Evolutionary conservation across 345 rosid genomes (phyloP).

Genomic region (Eutrema heterophyllum): DNA sequence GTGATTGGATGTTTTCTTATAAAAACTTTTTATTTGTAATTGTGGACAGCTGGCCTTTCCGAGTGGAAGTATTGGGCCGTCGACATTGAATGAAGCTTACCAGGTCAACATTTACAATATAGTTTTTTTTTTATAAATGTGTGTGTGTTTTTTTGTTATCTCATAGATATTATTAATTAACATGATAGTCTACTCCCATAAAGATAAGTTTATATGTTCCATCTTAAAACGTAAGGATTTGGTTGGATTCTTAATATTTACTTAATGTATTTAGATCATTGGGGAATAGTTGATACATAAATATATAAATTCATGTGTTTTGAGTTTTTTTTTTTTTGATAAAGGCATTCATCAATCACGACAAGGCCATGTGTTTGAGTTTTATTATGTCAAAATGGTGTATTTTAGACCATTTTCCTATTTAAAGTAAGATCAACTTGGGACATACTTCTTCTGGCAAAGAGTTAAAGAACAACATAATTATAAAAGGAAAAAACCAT

Average conservation of each 20-base stretch:
- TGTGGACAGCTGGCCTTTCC: background rate
- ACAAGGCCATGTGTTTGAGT: too few relatives aligned
- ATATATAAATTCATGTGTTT: background rate
- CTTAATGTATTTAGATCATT: background rate
- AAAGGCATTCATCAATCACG: too few relatives aligned
- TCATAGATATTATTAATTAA: background rate
- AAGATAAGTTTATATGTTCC: too few relatives aligned
- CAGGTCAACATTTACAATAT: background rate
- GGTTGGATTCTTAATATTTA: too few relatives aligned
- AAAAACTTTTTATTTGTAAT: background rate
- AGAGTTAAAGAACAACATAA: background rate
- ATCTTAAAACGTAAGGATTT: background rate
- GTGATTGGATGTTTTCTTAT: background rate
- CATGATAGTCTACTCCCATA: background rate
- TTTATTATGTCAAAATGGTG: background rate
- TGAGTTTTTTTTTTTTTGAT: too few relatives aligned
- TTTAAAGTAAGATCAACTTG: too few relatives aligned
- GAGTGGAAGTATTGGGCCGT: conserved; percentile 1
- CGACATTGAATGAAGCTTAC: conserved; percentile 20
- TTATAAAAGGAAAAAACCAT: background rate
- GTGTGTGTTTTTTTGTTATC: background rate
- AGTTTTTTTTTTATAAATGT: background rate
- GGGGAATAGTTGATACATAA: background rate
- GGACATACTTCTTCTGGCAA: too few relatives aligned
- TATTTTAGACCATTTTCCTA: too few relatives aligned